These are phyloP conservation scores for Neoarthrinium moseri DNA, from an alignment of 2,329 filamentous ascomycete genomes.

Conservation along the genomic window DNA sequence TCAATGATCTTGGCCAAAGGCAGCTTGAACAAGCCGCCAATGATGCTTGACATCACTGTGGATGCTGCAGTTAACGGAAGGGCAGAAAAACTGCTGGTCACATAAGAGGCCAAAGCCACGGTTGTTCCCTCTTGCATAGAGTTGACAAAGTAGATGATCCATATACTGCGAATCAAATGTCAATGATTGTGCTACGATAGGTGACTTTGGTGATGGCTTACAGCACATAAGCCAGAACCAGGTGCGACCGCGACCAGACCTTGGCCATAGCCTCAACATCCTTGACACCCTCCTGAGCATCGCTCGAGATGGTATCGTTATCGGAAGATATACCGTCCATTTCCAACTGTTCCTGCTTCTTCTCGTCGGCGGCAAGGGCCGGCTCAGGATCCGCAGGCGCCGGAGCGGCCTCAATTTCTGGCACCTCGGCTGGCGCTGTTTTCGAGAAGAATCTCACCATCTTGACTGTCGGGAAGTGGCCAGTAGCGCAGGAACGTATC, in stretches of 20 bases:
- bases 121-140: conserved; percentile 39
- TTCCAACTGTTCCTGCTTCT: neutral
- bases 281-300: conserved; percentile 43
- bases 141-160: conserved; percentile 44
- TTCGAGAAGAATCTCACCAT: conserved; percentile 8
- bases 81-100: conserved; percentile 43
- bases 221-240: conserved; percentile 43
- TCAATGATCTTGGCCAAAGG: conserved; percentile 63
- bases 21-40: conserved; percentile 56
- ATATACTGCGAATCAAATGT: conserved; percentile 35
- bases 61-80: conserved; percentile 48
- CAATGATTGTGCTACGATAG: neutral
- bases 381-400: conserved; percentile 1
- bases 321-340: conserved; percentile 20
- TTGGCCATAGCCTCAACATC: conserved; percentile 47
- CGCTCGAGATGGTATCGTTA: conserved; percentile 29
- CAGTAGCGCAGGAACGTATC: neutral
- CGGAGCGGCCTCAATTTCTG: conserved; percentile 2
- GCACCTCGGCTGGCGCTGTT: conserved; percentile 5
- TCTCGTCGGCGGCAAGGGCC: conserved; percentile 1
- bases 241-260: conserved; percentile 38
- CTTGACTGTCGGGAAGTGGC: neutral
- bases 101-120: conserved; percentile 35
- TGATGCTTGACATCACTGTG: conserved; percentile 46
- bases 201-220: conserved; percentile 17